Conservation (phyloP, 192 early-diverging fungal genomes). For the Linnemannia hyalina region DNA sequence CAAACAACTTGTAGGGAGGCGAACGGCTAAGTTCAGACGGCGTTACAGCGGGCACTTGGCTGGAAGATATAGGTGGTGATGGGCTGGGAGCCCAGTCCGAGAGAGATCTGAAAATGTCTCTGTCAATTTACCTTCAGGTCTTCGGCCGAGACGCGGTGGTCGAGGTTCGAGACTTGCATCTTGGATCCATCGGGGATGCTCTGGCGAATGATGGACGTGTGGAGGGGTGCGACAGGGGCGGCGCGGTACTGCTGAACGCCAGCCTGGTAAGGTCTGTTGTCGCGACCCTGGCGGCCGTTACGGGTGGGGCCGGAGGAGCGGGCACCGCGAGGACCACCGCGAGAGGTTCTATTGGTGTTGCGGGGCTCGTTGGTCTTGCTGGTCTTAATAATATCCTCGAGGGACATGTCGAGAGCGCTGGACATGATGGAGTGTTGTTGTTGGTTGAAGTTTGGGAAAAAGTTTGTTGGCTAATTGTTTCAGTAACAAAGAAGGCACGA, state of each 20-base stretch:
- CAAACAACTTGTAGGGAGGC: constrained; percentile 4
- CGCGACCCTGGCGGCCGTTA: constrained; percentile 46
- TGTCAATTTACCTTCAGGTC: constrained; percentile 65
- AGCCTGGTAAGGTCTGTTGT: constrained; percentile 45
- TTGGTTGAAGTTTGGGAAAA: neutral
- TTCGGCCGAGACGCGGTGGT: constrained; percentile 64
- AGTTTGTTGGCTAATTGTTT: neutral
- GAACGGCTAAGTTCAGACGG: neutral
- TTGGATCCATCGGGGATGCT: constrained; percentile 60
- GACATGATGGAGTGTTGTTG: constrained; percentile 33
- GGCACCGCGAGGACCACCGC: constrained; percentile 24
- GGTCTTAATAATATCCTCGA: constrained; percentile 63
- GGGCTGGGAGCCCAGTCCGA: neutral
- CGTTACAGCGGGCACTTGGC: neutral
- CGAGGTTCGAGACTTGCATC: constrained; percentile 70
- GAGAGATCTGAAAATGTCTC: constrained; percentile 15
- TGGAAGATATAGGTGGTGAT: neutral
- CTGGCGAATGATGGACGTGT: constrained; percentile 47
- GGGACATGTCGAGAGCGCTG: constrained; percentile 60
- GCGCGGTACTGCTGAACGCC: constrained; percentile 44
- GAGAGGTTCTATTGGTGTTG: constrained; percentile 5
- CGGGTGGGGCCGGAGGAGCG: constrained; percentile 52
- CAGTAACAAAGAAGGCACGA: neutral
- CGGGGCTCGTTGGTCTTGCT: constrained; percentile 31
- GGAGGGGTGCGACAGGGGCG: constrained; percentile 30